A percentile compares a stretch with the other conserved stretches of the same genome.
phyloP scores from a whole-genome alignment of 179 eudicot species.

The Carnegiea gigantea region DNA sequence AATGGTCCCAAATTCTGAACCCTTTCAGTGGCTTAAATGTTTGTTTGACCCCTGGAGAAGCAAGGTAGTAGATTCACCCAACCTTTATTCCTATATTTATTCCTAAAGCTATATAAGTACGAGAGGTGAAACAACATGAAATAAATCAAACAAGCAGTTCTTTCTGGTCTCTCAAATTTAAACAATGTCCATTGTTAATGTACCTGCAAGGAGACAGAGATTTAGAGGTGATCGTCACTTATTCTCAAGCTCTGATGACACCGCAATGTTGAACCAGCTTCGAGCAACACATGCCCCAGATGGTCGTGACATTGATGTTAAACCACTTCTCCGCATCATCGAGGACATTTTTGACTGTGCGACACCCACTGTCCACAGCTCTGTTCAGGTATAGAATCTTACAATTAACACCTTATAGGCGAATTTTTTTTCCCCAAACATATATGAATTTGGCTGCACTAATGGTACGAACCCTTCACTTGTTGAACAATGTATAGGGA shows the following conservation, averaged over 20 bases:
- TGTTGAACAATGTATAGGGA: slow-evolving; percentile 29
- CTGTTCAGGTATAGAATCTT: slow-evolving; percentile 32
- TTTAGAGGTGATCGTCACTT: slow-evolving; percentile 46
- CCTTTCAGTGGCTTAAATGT: slow-evolving; percentile 21
- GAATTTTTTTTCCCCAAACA: neutral
- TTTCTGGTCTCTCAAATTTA: neutral
- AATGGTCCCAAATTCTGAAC: slow-evolving; percentile 31
- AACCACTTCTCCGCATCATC: slow-evolving; percentile 50
- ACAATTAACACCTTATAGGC: neutral
- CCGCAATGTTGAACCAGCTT: slow-evolving; percentile 59
- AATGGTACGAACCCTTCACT: neutral
- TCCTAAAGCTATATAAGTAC: slow-evolving; percentile 28
- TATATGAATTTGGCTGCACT: neutral
- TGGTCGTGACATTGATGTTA: slow-evolving; percentile 57
- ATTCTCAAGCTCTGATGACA: slow-evolving; percentile 57
- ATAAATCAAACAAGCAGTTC: neutral
- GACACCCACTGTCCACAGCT: slow-evolving; percentile 34
- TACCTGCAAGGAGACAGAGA: slow-evolving; percentile 39
- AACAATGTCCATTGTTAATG: slow-evolving; percentile 30
- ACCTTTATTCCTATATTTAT: slow-evolving; percentile 26
- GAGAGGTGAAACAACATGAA: neutral
- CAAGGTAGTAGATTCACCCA: slow-evolving; percentile 51
- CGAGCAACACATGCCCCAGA: slow-evolving; percentile 61
- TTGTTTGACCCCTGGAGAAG: slow-evolving; percentile 39
- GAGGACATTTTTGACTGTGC: slow-evolving; percentile 62